Evolutionary conservation across 139 green algal species (phyloP), one percentile per base, ranked within the genome.

Genomic region (Volvox reticuliferus): DNA sequence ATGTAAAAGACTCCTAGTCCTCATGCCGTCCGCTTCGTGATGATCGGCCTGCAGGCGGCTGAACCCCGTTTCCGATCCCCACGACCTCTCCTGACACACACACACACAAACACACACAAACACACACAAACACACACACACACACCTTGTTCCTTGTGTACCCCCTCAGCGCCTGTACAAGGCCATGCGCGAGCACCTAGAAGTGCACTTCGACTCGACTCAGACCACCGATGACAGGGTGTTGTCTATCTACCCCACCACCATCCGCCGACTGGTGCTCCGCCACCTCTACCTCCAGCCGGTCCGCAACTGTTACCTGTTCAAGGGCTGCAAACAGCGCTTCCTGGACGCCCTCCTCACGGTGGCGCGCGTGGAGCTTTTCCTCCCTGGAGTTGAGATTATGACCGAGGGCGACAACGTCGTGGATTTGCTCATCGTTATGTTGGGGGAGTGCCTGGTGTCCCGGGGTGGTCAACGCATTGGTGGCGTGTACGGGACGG

Each of bases 321-420:
- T 98, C 78, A 65, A 79, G 9, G 92, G 89, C 32, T 91, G 81
- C 92, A 92, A 78, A 30, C 91, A 88, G 75, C 91, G 92, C 35
- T 96, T 96, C 67, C 84, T 97, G 79, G 96, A 98, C 30, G 93
- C 95, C 2, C 77, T 98, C 73, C 91, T 97, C 71, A 85, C 92
- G 1, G 88, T 77, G 0, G 90, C 93, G 0, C 77, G 93, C 1
- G 84, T 98, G 26, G 94, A 97, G 83, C 88, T 95, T 14, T 97
- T 96, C 94, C 93, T 96, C 62, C 94, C 92, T 16, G 65, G 69
- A 0, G 82, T 93, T 33, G 68, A 91, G 35, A 78, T 93, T 32
- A 18, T 91, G 50, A 78, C 80, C 2, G 76, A 92, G 71, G 91
- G 91, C 3, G 91, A 93, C n/a, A 87, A 90, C 17, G 82, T 91